Percentiles rank a stretch among this genome's conserved stretches.
Conservation (phyloP, 768 basidiomycete species). For the Naganishia vaughanmartiniae region DNA sequence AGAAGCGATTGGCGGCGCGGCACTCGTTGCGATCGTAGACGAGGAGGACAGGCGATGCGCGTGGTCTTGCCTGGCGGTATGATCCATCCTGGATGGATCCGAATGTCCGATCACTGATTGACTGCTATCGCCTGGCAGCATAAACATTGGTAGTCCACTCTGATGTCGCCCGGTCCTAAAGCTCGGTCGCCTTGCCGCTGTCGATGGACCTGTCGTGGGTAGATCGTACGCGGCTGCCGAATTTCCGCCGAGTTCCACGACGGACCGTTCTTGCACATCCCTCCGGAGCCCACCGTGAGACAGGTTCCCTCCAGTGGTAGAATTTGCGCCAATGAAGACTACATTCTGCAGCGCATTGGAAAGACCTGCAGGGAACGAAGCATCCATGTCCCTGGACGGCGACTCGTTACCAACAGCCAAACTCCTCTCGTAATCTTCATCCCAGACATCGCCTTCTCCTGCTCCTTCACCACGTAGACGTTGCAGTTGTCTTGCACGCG, state of each 20-base stretch:
- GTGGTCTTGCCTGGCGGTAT: not conserved
- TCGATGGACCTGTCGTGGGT: not conserved
- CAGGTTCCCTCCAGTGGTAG: conserved; percentile 1
- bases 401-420: conserved; percentile 16
- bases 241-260: not conserved
- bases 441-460: conserved; percentile 28
- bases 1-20: conserved; percentile 34
- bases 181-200: conserved; percentile 24
- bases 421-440: conserved; percentile 27
- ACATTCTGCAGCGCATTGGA: not conserved
- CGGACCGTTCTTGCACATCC: conserved; percentile 23
- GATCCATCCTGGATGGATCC: not conserved
- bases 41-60: not conserved
- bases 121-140: conserved; percentile 14
- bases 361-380: not conserved
- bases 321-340: not conserved
- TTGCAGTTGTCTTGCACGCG: conserved; percentile 6
- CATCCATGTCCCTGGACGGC: not conserved
- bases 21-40: not conserved
- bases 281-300: conserved; percentile 4
- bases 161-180: conserved; percentile 22
- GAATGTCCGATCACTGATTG: not conserved
- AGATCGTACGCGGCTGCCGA: not conserved
- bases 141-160: conserved; percentile 28
- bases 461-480: conserved; percentile 15